Evolutionary conservation across 2,329 filamentous ascomycete species (phyloP).

Genomic region (Cladosporium sp.): DNA sequence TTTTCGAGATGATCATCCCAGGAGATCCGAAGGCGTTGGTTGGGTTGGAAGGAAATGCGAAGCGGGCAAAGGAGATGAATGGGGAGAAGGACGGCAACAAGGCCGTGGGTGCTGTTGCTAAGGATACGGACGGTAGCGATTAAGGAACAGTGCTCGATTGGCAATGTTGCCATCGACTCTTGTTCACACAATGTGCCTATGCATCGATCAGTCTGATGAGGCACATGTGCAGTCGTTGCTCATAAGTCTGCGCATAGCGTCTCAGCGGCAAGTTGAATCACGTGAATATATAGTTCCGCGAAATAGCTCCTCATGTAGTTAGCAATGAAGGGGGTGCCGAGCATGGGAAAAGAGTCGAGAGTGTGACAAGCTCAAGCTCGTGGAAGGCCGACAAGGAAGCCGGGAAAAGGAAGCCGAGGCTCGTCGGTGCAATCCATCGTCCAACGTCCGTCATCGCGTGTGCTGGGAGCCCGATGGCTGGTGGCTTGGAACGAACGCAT

Average conservation of each 20-base stretch:
- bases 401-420: neutral
- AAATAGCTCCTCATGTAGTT: neutral
- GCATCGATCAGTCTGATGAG: too few relatives aligned
- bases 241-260: too few relatives aligned
- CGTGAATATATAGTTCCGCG: neutral
- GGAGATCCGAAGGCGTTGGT: slow-evolving; percentile 31
- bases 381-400: neutral
- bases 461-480: neutral
- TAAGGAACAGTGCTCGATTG: too few relatives aligned
- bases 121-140: too few relatives aligned
- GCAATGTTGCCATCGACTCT: too few relatives aligned
- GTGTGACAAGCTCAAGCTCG: neutral
- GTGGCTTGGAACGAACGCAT: neutral
- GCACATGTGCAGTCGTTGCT: neutral
- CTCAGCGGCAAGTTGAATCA: neutral
- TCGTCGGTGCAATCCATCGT: neutral
- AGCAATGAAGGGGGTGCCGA: neutral
- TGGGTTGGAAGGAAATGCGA: slow-evolving; percentile 31
- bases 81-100: too few relatives aligned
- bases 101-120: too few relatives aligned
- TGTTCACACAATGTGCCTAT: too few relatives aligned
- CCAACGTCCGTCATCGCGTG: neutral
- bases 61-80: slow-evolving; percentile 1
- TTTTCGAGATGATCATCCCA: slow-evolving; percentile 54
- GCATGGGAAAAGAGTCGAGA: neutral